A percentile compares a stretch with the other conserved stretches of the same genome.
phyloP scores from a whole-genome alignment of 768 basidiomycete species.

The Mycena galopus region DNA sequence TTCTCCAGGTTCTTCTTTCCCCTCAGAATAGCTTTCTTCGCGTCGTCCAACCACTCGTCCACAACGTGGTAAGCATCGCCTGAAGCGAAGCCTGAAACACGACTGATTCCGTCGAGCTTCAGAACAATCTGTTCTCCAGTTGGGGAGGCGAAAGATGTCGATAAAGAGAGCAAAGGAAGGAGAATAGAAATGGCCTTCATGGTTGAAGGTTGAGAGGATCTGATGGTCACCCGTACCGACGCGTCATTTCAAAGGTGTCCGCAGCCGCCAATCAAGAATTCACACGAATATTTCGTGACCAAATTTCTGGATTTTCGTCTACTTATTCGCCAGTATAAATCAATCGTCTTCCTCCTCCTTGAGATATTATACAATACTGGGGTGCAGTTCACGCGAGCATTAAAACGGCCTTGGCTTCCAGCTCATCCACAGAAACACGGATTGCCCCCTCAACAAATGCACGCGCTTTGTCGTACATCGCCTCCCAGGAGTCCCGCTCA shows the following conservation, averaged over 20 bases:
- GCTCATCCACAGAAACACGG: conserved; percentile 1
- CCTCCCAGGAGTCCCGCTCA: conserved; percentile 32
- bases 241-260: background rate
- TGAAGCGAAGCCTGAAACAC: conserved; percentile 22
- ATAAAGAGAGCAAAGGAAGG: conserved; percentile 50
- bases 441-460: background rate
- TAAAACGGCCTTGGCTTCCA: conserved; percentile 3
- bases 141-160: conserved; percentile 51
- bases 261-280: conserved; percentile 12
- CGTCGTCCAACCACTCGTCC: conserved; percentile 55
- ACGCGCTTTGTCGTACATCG: conserved; percentile 31
- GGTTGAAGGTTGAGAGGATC: conserved; percentile 21
- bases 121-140: conserved; percentile 64
- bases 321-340: too few species aligned
- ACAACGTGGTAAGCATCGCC: conserved; percentile 39
- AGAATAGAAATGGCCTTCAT: conserved; percentile 57
- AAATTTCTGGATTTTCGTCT: too few species aligned
- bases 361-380: too few species aligned
- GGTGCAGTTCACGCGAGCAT: conserved; percentile 7
- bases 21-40: conserved; percentile 57
- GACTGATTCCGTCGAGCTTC: conserved; percentile 48
- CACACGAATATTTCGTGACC: background rate
- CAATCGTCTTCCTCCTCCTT: too few species aligned
- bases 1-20: conserved; percentile 67
- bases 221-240: background rate